These are phyloP conservation scores for Pochonia chlamydosporia DNA, from an alignment of 2,329 filamentous ascomycete genomes.

Conservation along the genomic window DNA sequence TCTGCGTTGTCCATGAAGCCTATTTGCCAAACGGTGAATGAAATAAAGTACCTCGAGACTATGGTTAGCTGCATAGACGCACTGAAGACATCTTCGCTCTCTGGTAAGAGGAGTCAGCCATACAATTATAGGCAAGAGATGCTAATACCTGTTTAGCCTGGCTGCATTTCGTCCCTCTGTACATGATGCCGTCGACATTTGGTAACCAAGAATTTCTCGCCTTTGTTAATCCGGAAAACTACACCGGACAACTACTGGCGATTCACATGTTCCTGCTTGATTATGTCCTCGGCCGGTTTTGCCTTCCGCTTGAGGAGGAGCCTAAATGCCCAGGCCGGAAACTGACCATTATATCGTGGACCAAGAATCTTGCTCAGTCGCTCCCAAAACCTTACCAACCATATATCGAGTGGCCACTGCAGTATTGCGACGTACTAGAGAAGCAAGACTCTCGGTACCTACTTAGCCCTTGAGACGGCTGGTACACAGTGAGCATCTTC, in stretches of 20 bases:
- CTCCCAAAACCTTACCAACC: no score
- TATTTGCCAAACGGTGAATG: slow-evolving; percentile 12
- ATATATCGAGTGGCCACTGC: no score
- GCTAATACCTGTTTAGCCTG: neutral
- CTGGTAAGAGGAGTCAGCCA: slow-evolving; percentile 10
- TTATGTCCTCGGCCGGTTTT: neutral
- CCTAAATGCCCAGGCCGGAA: neutral
- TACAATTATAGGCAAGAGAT: neutral
- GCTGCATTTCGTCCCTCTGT: neutral
- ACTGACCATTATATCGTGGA: neutral
- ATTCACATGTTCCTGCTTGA: no score
- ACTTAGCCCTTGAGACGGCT: no score
- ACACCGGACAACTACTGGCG: no score
- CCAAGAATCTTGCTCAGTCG: neutral
- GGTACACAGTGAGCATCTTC: no score
- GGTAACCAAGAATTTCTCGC: neutral
- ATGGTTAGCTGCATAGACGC: slow-evolving; percentile 12
- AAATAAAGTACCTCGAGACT: slow-evolving; percentile 15
- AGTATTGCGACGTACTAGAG: no score
- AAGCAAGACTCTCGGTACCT: no score
- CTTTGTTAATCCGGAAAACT: no score
- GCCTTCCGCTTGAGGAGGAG: neutral
- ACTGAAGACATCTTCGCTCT: slow-evolving; percentile 12
- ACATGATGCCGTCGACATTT: neutral
- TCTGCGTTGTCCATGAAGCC: slow-evolving; percentile 16